Evolutionary conservation across 352 stramenopile genomes (phyloP).

Genomic region (Globisporangium spiculum): DNA sequence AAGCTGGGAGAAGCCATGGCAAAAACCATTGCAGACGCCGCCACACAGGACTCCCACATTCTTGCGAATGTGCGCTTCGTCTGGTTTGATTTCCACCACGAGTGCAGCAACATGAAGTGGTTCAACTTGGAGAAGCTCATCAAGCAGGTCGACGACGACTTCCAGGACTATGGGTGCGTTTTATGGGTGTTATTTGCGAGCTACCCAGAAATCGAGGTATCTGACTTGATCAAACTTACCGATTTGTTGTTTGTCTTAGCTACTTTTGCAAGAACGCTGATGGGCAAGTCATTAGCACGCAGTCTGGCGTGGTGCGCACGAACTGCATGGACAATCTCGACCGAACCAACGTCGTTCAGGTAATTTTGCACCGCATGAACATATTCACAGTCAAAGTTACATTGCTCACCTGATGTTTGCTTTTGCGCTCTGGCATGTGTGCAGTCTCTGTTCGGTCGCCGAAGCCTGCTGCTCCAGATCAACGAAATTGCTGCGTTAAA

Average conservation of each 20-base stretch:
- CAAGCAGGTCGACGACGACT: conserved; percentile 79
- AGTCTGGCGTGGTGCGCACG: conserved; percentile 92
- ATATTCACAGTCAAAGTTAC: no score
- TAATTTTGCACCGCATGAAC: conserved; percentile 9
- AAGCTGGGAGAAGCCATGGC: conserved; percentile 90
- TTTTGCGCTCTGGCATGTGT: conserved; percentile 13
- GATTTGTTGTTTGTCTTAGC: conserved; percentile 23
- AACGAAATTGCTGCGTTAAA: conserved; percentile 63
- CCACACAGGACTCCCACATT: conserved; percentile 58
- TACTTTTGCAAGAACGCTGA: conserved; percentile 58
- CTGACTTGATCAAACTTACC: neutral
- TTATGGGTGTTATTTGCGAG: neutral
- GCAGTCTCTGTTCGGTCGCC: conserved; percentile 91
- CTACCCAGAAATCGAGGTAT: neutral
- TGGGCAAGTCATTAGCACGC: conserved; percentile 51
- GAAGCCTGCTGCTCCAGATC: conserved; percentile 85
- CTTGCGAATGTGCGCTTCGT: conserved; percentile 65
- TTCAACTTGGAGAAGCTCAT: conserved; percentile 90
- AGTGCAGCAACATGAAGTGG: conserved; percentile 94
- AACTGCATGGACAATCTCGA: conserved; percentile 99
- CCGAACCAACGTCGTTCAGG: conserved; percentile 84
- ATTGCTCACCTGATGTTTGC: neutral
- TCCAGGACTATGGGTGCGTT: conserved; percentile 66
- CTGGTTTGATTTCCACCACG: conserved; percentile 98
- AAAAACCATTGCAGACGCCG: conserved; percentile 50